Percentiles rank a stretch among this genome's conserved stretches.
These are phyloP conservation scores for Hondaea fermentalgiana DNA, from an alignment of 108 stramenopile species.

Conservation along the genomic window DNA sequence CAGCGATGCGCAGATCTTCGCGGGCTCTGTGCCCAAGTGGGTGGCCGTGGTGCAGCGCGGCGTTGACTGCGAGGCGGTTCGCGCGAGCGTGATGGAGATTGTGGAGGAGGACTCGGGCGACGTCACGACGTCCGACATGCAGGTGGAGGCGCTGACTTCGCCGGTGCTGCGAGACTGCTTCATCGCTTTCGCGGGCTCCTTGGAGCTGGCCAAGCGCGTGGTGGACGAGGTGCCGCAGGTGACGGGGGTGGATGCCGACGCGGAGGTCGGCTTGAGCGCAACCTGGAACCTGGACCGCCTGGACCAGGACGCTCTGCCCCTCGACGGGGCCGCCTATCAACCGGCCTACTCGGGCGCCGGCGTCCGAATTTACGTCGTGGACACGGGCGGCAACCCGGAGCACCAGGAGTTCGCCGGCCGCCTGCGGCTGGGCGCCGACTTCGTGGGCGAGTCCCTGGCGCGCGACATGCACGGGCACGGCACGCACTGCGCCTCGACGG, in stretches of 20 bases:
- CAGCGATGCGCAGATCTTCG: too few relatives aligned
- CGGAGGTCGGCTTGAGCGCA: neutral
- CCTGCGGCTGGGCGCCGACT: neutral
- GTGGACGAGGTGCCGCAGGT: neutral
- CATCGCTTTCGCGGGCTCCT: neutral
- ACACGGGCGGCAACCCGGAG: neutral
- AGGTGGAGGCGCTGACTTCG: neutral
- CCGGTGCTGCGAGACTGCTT: neutral
- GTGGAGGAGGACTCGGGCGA: neutral
- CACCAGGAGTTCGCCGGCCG: neutral
- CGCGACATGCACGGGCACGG: conserved; percentile 17
- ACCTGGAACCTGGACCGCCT: conserved; percentile 8
- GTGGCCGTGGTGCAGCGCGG: neutral
- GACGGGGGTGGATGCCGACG: neutral
- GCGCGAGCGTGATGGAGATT: neutral
- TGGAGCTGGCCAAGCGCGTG: neutral
- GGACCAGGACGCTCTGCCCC: neutral
- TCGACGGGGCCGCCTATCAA: neutral
- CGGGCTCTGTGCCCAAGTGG: too few relatives aligned
- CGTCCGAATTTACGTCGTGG: neutral
- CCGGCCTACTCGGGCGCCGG: neutral
- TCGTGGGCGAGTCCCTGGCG: neutral
- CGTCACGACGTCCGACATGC: neutral
- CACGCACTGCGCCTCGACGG: neutral
- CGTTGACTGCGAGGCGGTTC: neutral